Conservation (phyloP, 75 land plant species). For the Chamaecyparis obtusa region DNA sequence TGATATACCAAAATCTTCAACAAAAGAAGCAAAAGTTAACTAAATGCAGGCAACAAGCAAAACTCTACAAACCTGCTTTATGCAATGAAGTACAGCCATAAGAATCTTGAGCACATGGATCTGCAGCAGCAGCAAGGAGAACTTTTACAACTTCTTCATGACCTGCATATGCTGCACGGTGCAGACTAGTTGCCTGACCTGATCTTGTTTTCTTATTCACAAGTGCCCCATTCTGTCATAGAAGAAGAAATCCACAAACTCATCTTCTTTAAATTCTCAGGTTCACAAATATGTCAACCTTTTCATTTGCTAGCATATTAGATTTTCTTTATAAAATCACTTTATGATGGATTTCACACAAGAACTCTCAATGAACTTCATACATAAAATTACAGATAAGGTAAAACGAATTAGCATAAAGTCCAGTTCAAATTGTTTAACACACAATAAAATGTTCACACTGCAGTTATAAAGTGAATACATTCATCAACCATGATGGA, state of each 20-base stretch:
- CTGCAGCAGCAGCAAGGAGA: conserved; percentile 34
- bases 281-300: not conserved
- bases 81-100: conserved; percentile 41
- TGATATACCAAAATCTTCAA: not conserved
- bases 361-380: not conserved
- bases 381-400: not conserved
- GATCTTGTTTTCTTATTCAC: conserved; percentile 38
- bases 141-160: conserved; percentile 36
- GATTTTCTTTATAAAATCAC: not conserved
- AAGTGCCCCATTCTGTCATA: conserved; percentile 35
- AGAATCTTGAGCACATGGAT: conserved; percentile 27
- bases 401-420: not conserved
- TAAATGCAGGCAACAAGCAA: not conserved
- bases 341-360: not conserved
- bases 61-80: conserved; percentile 30
- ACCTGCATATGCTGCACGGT: conserved; percentile 49
- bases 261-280: not conserved
- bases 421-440: not conserved
- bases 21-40: not conserved
- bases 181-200: conserved; percentile 50
- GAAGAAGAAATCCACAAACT: not conserved
- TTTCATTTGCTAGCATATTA: not conserved
- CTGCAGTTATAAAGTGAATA: not conserved
- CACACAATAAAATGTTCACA: not conserved
- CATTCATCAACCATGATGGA: not conserved